A percentile compares a stretch with the other conserved stretches of the same genome.
Conservation (phyloP, 1,284 basidiomycete genomes). For the Ustilago cynodontis region DNA sequence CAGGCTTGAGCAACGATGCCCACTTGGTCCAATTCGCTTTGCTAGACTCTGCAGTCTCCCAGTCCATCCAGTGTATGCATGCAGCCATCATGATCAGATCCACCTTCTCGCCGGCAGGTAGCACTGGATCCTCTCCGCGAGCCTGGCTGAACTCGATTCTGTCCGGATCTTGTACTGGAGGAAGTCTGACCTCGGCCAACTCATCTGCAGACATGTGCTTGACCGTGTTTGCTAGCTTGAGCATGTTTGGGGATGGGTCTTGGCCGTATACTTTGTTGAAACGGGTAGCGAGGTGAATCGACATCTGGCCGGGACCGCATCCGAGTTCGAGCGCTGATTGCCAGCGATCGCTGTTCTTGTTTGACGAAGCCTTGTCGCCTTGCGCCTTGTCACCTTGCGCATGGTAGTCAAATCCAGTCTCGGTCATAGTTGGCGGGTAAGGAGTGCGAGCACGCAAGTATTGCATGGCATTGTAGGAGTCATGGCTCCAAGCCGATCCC, state of each 20-base stretch:
- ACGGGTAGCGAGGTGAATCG: conserved; percentile 45
- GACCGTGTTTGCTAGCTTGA: conserved; percentile 46
- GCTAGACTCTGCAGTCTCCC: conserved; percentile 24
- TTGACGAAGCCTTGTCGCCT: conserved; percentile 6
- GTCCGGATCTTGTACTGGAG: conserved; percentile 27
- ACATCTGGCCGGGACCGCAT: conserved; percentile 51
- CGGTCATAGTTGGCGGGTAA: conserved; percentile 46
- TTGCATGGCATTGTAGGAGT: conserved; percentile 43
- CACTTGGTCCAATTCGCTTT: conserved; percentile 36
- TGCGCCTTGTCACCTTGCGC: conserved; percentile 20
- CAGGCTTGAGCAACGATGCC: conserved; percentile 45
- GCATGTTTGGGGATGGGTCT: conserved; percentile 47
- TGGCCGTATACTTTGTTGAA: conserved; percentile 42
- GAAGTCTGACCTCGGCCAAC: conserved; percentile 31
- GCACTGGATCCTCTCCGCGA: conserved; percentile 32
- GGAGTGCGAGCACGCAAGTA: conserved; percentile 49
- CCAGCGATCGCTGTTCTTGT: conserved; percentile 22
- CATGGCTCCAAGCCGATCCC: conserved; percentile 44
- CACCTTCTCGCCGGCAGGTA: conserved; percentile 43
- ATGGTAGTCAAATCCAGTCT: conserved; percentile 43
- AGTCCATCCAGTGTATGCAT: conserved; percentile 54
- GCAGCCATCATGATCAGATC: conserved; percentile 52
- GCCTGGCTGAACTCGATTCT: conserved; percentile 37
- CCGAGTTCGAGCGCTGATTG: conserved; percentile 44
- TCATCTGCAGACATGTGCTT: conserved; percentile 46